A percentile compares a stretch with the other conserved stretches of the same genome.
These are phyloP conservation scores for Colletotrichum musicola DNA, from an alignment of 2,329 filamentous ascomycete species.

Conservation along the genomic window DNA sequence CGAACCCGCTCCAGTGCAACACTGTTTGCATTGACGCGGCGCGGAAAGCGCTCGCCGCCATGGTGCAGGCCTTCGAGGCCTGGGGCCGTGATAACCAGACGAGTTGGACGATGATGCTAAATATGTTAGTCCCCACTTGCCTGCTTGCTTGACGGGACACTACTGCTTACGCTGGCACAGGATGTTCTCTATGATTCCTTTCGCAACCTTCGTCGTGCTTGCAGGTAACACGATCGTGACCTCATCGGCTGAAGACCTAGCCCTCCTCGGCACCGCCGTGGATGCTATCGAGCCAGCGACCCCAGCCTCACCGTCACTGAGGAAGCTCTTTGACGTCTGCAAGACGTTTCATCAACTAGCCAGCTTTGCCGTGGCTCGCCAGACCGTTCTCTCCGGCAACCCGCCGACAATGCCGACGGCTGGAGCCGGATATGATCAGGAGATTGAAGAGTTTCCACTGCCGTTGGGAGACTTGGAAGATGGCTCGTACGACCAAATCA, in stretches of 20 bases:
- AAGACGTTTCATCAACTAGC: conserved; percentile 13
- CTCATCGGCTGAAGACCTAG: background rate
- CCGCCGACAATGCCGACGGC: background rate
- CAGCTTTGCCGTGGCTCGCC: conserved; percentile 2
- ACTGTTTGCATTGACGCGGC: conserved; percentile 1
- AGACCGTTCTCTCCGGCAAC: background rate
- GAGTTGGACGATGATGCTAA: conserved; percentile 12
- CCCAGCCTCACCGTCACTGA: background rate
- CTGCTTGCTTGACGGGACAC: too few relatives aligned
- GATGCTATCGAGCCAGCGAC: background rate
- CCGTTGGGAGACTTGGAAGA: background rate
- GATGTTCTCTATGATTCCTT: conserved; percentile 9
- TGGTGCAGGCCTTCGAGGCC: background rate
- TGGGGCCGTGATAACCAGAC: background rate
- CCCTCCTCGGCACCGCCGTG: background rate
- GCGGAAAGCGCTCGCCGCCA: background rate
- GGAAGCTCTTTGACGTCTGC: background rate
- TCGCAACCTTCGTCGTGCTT: conserved; percentile 1
- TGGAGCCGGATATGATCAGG: background rate
- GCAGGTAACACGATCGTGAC: conserved; percentile 12
- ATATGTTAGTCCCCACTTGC: background rate
- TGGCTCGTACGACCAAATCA: background rate
- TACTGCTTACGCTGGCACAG: background rate
- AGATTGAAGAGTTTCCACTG: background rate
- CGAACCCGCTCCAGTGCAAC: background rate